Conservation (phyloP, 164 flowering plant genomes). For the Macadamia tetraphylla region DNA sequence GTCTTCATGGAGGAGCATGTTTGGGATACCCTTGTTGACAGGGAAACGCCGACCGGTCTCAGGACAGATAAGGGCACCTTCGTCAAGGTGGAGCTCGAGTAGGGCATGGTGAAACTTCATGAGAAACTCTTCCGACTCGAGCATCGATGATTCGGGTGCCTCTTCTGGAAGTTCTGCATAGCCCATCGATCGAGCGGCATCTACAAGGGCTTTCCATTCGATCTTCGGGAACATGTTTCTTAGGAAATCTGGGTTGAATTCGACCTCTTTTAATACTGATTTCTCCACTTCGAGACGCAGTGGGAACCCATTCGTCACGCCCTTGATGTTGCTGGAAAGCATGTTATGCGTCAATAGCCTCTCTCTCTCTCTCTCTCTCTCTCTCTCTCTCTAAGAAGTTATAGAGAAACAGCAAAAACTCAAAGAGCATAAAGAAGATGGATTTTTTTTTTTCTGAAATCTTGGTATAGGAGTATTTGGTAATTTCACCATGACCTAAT, state of each 20-base stretch:
- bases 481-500: too few species aligned
- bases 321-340: constrained; percentile 83
- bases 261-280: constrained; percentile 51
- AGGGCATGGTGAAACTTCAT: constrained; percentile 77
- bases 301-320: constrained; percentile 76
- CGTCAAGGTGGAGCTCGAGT: constrained; percentile 76
- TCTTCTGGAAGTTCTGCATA: constrained; percentile 67
- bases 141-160: constrained; percentile 45
- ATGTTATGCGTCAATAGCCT: constrained; percentile 89
- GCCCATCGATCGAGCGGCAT: constrained; percentile 55
- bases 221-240: constrained; percentile 63
- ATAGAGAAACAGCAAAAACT: too few species aligned
- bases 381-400: background rate
- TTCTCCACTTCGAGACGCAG: constrained; percentile 53
- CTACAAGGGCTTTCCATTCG: constrained; percentile 73
- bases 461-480: too few species aligned
- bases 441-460: too few species aligned
- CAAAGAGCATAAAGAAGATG: too few species aligned
- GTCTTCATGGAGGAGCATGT: constrained; percentile 94
- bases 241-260: constrained; percentile 69
- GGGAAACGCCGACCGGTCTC: constrained; percentile 75
- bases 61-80: constrained; percentile 85
- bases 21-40: constrained; percentile 83
- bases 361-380: constrained; percentile 25
- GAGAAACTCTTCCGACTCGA: constrained; percentile 61